Percentiles rank a stretch among this genome's conserved stretches.
Evolutionary conservation across 805 yeast genomes (phyloP).

Genomic region (Kodamaea neixiangensis): DNA sequence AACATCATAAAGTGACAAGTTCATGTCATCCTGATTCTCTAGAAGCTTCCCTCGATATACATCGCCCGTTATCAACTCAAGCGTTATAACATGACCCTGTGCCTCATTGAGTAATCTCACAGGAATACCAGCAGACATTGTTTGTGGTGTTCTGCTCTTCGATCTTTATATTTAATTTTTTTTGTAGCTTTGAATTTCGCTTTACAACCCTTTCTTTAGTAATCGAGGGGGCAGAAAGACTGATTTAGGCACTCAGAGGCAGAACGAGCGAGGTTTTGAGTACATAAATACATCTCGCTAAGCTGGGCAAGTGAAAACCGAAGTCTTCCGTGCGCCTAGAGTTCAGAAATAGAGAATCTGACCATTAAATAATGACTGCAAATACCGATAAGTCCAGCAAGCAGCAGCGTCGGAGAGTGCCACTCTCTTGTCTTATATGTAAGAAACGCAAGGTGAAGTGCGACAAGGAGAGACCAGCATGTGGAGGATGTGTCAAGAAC

Average conservation of each 20-base stretch:
- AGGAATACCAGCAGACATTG: conserved; percentile 48
- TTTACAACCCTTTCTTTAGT: not conserved
- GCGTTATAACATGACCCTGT: conserved; percentile 79
- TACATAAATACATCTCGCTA: no score
- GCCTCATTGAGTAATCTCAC: conserved; percentile 85
- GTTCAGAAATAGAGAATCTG: not conserved
- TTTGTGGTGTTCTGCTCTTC: not conserved
- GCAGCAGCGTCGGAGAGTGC: conserved; percentile 35
- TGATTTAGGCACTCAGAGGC: not conserved
- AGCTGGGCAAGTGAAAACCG: not conserved
- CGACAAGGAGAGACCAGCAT: conserved; percentile 42
- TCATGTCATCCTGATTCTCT: conserved; percentile 94
- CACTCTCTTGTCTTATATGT: conserved; percentile 43
- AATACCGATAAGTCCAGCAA: conserved; percentile 12
- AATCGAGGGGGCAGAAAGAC: not conserved
- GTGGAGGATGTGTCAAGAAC: conserved; percentile 43
- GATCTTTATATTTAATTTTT: not conserved
- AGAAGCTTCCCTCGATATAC: conserved; percentile 83
- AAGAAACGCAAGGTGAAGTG: conserved; percentile 45
- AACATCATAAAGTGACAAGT: conserved; percentile 80
- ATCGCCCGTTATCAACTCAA: conserved; percentile 85
- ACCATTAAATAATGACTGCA: not conserved
- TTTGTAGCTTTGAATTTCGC: not conserved
- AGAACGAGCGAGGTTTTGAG: no score
- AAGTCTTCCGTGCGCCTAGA: not conserved